A percentile compares a stretch with the other conserved stretches of the same genome.
Conservation (phyloP, 2,329 filamentous ascomycete genomes). For the Fusarium sp. region DNA sequence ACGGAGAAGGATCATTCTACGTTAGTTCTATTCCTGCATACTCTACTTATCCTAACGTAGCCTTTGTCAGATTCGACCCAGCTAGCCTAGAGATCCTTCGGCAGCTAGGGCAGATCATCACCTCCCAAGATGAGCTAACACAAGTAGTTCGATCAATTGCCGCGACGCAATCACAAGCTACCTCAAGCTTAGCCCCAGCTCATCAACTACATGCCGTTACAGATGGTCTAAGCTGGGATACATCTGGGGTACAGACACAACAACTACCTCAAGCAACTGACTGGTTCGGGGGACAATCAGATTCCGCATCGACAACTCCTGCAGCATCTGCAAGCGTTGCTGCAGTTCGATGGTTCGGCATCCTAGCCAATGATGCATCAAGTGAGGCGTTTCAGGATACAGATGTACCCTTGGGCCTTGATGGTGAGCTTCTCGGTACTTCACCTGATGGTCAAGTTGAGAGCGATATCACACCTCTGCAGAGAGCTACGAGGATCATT, state of each 20-base stretch:
- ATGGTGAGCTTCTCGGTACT: constrained; percentile 27
- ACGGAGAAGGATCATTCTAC: constrained; percentile 49
- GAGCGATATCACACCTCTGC: constrained; percentile 31
- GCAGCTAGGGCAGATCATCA: constrained; percentile 44
- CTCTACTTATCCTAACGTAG: neutral
- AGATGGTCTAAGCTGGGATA: constrained; percentile 4
- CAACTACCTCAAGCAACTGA: constrained; percentile 10
- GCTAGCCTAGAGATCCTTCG: constrained; percentile 56
- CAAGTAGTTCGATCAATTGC: constrained; percentile 36
- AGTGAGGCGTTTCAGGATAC: constrained; percentile 4
- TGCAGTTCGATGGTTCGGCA: constrained; percentile 48
- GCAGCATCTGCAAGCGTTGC: constrained; percentile 45
- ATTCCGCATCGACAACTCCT: constrained; percentile 43
- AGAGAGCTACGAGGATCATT: constrained; percentile 40
- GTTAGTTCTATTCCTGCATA: constrained; percentile 24
- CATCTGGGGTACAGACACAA: constrained; percentile 1
- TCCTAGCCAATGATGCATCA: constrained; percentile 41
- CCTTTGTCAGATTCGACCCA: constrained; percentile 52
- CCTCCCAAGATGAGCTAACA: constrained; percentile 41
- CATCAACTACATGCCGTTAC: neutral
- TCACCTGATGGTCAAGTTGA: constrained; percentile 11
- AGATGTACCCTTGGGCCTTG: neutral
- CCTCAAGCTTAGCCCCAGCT: neutral
- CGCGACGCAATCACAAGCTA: neutral
- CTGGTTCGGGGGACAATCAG: constrained; percentile 25